Evolutionary conservation across 2,329 filamentous ascomycete genomes (phyloP).

Genomic region (Alternaria solani): DNA sequence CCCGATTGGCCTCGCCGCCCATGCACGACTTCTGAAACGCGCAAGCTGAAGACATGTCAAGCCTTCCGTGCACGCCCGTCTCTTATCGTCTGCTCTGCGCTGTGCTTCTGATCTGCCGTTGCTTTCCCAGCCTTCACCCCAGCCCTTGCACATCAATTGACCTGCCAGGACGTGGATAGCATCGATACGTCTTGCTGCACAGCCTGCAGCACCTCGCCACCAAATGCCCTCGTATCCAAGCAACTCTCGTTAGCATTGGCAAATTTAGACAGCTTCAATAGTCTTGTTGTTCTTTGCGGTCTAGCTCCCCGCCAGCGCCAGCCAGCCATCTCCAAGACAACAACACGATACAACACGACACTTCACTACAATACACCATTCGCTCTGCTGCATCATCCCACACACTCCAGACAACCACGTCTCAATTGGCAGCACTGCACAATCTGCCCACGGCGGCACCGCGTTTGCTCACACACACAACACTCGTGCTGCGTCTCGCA

Average conservation of each 20-base stretch:
- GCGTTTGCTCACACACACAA: neutral
- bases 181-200: neutral
- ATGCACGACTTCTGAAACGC: conserved; percentile 12
- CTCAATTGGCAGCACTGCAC: neutral
- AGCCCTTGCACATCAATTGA: neutral
- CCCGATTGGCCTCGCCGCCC: conserved; percentile 11
- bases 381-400: neutral
- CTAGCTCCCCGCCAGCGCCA: neutral
- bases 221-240: neutral
- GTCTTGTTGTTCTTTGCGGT: conserved; percentile 8
- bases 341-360: neutral
- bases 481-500: conserved; percentile 17
- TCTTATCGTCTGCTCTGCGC: neutral
- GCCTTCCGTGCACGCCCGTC: neutral
- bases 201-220: neutral
- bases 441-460: neutral
- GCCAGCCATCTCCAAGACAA: neutral
- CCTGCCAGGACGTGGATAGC: neutral
- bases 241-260: conserved; percentile 4
- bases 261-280: conserved; percentile 14
- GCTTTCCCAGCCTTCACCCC: neutral
- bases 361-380: neutral
- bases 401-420: neutral
- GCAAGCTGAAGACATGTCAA: neutral
- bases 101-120: neutral